Base-by-base conservation (phyloP, 2,329 filamentous ascomycete genomes). In the Leptosphaerulina australis region DNA sequence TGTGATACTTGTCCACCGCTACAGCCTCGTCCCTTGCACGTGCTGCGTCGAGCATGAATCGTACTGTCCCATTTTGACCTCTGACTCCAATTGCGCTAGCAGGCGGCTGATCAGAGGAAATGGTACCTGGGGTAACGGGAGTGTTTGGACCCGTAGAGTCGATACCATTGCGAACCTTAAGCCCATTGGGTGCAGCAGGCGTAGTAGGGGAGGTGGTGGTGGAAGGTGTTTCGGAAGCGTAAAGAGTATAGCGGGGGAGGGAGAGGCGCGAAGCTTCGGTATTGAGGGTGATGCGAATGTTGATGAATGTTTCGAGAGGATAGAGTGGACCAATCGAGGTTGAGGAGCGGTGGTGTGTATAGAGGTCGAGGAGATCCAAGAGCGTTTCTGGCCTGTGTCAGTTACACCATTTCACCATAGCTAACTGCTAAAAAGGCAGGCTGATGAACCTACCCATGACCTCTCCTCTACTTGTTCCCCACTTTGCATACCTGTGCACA, bases 301-400 rank as follows among this genome's bases (percentile, higher is more conserved):
- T 84, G 67, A 97, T 90, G 69, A 96, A 93, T 44, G 82, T 82
- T 60, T 93, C 87, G 33, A 93, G 79, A 36, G 87, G 83, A 72
- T 90, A 88, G 37, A 83, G 77, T 12, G 82, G 79, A 5, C 91
- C 92, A 15, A 96, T 79, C 40, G 87, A 84, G 25, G 91, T 96
- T 41, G 81, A 79, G 59, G 84, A 83, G 45, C 85, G 84, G 68
- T 95, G 88, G 66, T 96, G 89, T 0, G 91, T 94, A 72, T 97
- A 97, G 2, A 97, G 82, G 66, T 99, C 93, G 20, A 97, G 81
- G 0, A 97, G 80, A 67, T 97, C 94, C 29, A 97, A 84, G 63
- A 96, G 83, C 0, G 90, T 93, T 79, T 97, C 93, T 76, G 81
- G 70, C 21, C 83, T 4, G 4, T 11, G 44, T 64, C 29, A 59